Evolutionary conservation across 257 asterid species (phyloP).

Genomic region (Solanum ossicruentum): DNA sequence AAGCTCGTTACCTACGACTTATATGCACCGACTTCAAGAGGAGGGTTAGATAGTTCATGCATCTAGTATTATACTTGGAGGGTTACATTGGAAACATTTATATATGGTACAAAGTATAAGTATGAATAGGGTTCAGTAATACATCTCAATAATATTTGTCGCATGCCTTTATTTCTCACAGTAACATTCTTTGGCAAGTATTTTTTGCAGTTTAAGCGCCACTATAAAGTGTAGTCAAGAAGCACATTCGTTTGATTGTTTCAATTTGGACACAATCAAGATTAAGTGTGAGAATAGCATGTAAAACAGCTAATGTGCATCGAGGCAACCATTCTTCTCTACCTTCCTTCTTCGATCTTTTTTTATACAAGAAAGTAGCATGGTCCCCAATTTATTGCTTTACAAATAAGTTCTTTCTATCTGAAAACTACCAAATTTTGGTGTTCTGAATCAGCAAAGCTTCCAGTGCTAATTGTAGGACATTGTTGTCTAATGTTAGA

Average conservation of each 20-base stretch:
- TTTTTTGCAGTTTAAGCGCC: not conserved
- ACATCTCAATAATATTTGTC: not conserved
- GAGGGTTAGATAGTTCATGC: not conserved
- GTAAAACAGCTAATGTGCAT: not conserved
- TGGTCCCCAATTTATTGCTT: not conserved
- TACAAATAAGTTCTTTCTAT: not conserved
- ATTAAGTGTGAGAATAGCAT: not conserved
- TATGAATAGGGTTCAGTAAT: not conserved
- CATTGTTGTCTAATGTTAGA: not conserved
- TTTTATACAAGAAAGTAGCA: not conserved
- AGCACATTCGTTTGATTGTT: not conserved
- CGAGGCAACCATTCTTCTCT: not conserved
- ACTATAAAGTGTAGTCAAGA: not conserved
- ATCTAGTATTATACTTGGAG: not conserved
- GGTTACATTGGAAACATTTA: not conserved
- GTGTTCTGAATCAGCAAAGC: not conserved
- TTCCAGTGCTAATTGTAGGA: not conserved
- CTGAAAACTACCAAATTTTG: not conserved
- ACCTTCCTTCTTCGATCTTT: not conserved
- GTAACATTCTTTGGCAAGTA: not conserved
- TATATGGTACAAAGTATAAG: not conserved
- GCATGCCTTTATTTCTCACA: not conserved
- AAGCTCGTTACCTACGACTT: not conserved
- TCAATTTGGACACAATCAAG: not conserved
- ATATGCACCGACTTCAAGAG: not conserved